Evolutionary conservation across 2,329 filamentous ascomycete genomes (phyloP).

Genomic region (Curvularia sp.): DNA sequence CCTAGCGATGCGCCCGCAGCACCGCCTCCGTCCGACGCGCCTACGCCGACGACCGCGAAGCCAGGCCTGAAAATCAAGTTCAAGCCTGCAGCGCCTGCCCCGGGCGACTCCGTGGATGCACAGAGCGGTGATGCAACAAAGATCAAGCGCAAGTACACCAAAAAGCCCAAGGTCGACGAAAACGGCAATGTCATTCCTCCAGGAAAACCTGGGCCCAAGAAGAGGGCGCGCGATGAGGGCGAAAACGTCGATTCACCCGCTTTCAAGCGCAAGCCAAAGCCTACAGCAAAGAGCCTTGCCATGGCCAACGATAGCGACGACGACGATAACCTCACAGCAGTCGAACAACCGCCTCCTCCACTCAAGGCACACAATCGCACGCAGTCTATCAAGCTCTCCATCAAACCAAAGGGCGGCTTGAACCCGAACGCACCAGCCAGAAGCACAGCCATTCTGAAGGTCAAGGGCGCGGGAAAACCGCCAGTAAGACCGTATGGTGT

Average conservation of each 20-base stretch:
- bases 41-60: slow-evolving; percentile 23
- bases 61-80: slow-evolving; percentile 44
- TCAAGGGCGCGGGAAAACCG: slow-evolving; percentile 45
- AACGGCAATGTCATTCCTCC: slow-evolving; percentile 33
- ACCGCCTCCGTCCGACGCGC: slow-evolving; percentile 23
- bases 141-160: slow-evolving; percentile 54
- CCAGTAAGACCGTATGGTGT: slow-evolving; percentile 71
- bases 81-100: slow-evolving; percentile 30
- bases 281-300: slow-evolving; percentile 43
- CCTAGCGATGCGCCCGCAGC: slow-evolving; percentile 29
- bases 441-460: slow-evolving; percentile 40
- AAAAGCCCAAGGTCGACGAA: slow-evolving; percentile 49
- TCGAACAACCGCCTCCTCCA: slow-evolving; percentile 18
- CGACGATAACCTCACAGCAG: slow-evolving; percentile 31
- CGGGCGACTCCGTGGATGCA: slow-evolving; percentile 34
- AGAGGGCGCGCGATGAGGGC: slow-evolving; percentile 47
- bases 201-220: slow-evolving; percentile 41
- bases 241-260: slow-evolving; percentile 37
- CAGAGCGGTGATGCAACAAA: slow-evolving; percentile 47
- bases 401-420: slow-evolving; percentile 41
- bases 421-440: slow-evolving; percentile 23
- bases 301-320: slow-evolving; percentile 36
- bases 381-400: slow-evolving; percentile 41
- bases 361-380: slow-evolving; percentile 25
- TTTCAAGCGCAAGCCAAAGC: slow-evolving; percentile 47